Conservation (phyloP, 495 filamentous ascomycete genomes). For the Penicillium cinerascens region DNA sequence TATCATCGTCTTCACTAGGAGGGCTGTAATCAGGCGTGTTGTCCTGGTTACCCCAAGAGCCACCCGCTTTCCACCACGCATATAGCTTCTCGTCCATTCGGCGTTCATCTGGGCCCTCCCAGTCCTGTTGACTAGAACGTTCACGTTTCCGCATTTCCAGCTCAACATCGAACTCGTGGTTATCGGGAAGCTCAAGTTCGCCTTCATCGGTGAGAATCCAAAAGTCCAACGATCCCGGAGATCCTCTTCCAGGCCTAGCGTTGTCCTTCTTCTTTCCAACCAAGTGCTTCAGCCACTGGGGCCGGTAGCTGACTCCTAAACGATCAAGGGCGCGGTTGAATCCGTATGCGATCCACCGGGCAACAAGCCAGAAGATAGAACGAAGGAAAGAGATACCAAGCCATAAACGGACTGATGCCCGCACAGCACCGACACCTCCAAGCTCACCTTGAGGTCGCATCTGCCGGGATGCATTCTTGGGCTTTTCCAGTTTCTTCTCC, state of each 20-base stretch:
- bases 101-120: constrained; percentile 51
- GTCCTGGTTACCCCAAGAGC: constrained; percentile 80
- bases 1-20: constrained; percentile 58
- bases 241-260: constrained; percentile 6
- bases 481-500: constrained; percentile 56
- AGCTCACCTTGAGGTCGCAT: constrained; percentile 38
- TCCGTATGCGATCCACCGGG: constrained; percentile 55
- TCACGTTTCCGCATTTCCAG: constrained; percentile 61
- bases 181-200: constrained; percentile 52
- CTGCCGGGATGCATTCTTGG: constrained; percentile 42
- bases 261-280: constrained; percentile 21
- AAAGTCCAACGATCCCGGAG: constrained; percentile 48
- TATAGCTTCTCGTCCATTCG: constrained; percentile 72
- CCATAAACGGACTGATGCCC: constrained; percentile 67
- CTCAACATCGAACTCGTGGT: constrained; percentile 73
- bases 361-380: constrained; percentile 64
- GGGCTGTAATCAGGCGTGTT: constrained; percentile 66
- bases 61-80: constrained; percentile 72
- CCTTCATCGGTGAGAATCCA: constrained; percentile 57
- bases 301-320: constrained; percentile 59
- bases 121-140: constrained; percentile 28
- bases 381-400: constrained; percentile 71
- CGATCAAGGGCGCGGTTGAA: constrained; percentile 52
- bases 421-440: constrained; percentile 73
- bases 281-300: constrained; percentile 55